Evolutionary conservation across 768 basidiomycete genomes (phyloP).

Genomic region (Tulasnella sp.): DNA sequence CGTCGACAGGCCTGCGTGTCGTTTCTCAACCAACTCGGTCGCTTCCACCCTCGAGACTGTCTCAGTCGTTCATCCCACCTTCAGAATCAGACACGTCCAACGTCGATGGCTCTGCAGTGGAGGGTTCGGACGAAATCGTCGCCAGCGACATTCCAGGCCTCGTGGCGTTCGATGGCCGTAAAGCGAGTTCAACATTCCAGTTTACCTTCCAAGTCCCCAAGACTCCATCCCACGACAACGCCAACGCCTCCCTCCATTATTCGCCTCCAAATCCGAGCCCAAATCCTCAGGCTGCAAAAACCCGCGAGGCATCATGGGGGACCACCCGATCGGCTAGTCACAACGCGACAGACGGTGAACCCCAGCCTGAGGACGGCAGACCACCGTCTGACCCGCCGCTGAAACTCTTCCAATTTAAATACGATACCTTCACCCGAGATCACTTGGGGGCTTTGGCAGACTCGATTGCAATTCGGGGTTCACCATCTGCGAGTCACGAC

Average conservation of each 20-base stretch:
- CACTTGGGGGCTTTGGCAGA: slow-evolving; percentile 93
- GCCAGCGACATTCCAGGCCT: slow-evolving; percentile 53
- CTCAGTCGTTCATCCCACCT: slow-evolving; percentile 26
- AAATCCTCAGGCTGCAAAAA: slow-evolving; percentile 33
- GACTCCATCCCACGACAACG: slow-evolving; percentile 42
- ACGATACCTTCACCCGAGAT: slow-evolving; percentile 93
- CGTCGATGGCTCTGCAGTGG: slow-evolving; percentile 19
- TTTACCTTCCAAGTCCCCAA: slow-evolving; percentile 63
- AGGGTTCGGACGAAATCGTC: slow-evolving; percentile 44
- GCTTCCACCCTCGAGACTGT: slow-evolving; percentile 34
- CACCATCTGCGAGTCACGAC: slow-evolving; percentile 22
- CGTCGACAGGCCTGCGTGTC: slow-evolving; percentile 32
- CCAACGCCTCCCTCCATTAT: slow-evolving; percentile 34
- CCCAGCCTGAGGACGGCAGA: slow-evolving; percentile 32
- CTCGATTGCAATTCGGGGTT: slow-evolving; percentile 62
- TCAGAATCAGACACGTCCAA: slow-evolving; percentile 25
- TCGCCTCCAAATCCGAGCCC: slow-evolving; percentile 12
- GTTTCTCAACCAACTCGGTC: slow-evolving; percentile 34
- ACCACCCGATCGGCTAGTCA: neutral
- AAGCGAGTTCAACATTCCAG: slow-evolving; percentile 51
- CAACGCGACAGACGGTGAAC: neutral
- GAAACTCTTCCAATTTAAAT: slow-evolving; percentile 87
- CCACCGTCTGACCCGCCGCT: slow-evolving; percentile 57
- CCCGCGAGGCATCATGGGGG: slow-evolving; percentile 37
- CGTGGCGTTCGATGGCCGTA: slow-evolving; percentile 43